phyloP scores from a whole-genome alignment of 2,329 filamentous ascomycete species.

The Biscogniauxia marginata region DNA sequence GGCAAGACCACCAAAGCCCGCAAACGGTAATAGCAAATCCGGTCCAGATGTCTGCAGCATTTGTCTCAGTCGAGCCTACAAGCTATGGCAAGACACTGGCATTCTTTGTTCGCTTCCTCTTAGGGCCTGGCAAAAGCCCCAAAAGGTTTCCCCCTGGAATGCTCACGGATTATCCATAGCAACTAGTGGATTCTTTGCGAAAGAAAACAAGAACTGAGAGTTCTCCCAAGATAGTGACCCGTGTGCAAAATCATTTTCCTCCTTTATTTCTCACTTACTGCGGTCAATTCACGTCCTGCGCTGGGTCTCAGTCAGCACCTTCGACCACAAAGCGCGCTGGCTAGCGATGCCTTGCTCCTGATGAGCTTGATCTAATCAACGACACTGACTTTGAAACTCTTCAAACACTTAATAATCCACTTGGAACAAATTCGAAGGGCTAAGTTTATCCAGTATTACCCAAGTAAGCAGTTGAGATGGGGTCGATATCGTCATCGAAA shows the following conservation, averaged over 20 bases:
- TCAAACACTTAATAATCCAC: constrained; percentile 1
- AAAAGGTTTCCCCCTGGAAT: constrained; percentile 23
- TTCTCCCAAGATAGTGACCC: constrained; percentile 6
- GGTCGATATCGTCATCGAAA: neutral
- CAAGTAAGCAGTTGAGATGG: neutral
- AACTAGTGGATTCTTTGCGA: constrained; percentile 19
- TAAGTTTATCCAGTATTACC: neutral
- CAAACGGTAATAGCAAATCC: constrained; percentile 24
- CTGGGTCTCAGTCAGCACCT: constrained; percentile 5
- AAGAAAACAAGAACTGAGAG: constrained; percentile 20
- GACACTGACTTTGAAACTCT: constrained; percentile 1
- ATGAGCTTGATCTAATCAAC: constrained; percentile 6
- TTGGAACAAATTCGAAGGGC: neutral
- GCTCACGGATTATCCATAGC: constrained; percentile 14
- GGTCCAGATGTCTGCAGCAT: constrained; percentile 5
- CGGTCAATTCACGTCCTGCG: neutral
- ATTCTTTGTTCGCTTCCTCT: constrained; percentile 29
- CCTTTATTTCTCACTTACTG: constrained; percentile 2
- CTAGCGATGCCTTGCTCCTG: constrained; percentile 10
- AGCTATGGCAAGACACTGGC: constrained; percentile 9
- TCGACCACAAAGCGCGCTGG: constrained; percentile 4
- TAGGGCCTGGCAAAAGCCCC: constrained; percentile 14
- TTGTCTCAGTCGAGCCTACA: constrained; percentile 23
- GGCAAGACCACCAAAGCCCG: constrained; percentile 17
- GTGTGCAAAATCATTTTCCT: constrained; percentile 9